Percentiles rank a stretch among this genome's conserved stretches.
These are phyloP conservation scores for Phylloporus arenicola DNA, from an alignment of 768 basidiomycete species.

Conservation along the genomic window DNA sequence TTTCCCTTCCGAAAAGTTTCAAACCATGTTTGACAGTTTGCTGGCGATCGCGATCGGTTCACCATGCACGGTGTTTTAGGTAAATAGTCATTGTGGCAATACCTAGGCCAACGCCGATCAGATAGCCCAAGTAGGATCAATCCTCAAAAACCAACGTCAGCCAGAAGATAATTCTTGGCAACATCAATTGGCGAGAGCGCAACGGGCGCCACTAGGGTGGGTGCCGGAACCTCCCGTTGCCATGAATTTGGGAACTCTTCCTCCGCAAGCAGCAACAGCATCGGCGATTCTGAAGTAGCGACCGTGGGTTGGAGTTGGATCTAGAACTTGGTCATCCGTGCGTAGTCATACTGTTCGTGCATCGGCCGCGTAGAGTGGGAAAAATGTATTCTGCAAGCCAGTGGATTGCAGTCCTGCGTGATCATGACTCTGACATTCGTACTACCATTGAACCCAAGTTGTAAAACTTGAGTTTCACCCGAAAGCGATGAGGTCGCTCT, in stretches of 20 bases:
- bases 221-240: background rate
- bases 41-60: background rate
- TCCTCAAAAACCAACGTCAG: background rate
- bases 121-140: background rate
- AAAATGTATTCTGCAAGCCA: too few species aligned
- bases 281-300: background rate
- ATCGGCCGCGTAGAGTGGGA: background rate
- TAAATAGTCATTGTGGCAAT: background rate
- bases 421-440: background rate
- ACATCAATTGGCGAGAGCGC: background rate
- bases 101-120: background rate
- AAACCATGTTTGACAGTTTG: background rate
- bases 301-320: background rate
- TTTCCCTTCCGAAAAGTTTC: background rate
- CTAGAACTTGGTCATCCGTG: background rate
- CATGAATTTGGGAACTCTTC: background rate
- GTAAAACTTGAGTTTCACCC: background rate
- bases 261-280: background rate
- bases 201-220: background rate
- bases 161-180: background rate
- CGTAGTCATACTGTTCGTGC: background rate
- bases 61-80: background rate
- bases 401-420: background rate
- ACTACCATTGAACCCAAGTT: background rate
- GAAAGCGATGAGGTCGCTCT: background rate